phyloP scores from a whole-genome alignment of 2,329 filamentous ascomycete species.

The Colletotrichum agaves region DNA sequence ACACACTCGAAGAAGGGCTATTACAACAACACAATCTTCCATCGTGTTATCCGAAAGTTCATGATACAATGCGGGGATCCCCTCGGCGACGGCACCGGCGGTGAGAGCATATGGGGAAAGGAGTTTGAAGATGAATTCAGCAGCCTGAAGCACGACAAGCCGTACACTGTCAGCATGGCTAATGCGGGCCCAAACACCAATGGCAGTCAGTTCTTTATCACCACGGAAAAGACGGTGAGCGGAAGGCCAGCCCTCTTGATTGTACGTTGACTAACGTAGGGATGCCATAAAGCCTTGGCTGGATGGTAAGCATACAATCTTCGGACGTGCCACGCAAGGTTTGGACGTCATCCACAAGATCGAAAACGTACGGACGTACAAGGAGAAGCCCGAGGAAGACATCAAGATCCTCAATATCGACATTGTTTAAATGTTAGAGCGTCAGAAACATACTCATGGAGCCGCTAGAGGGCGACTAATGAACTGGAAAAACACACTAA shows the following conservation, averaged over 20 bases:
- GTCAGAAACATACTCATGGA: neutral
- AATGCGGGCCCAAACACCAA: slow-evolving; percentile 97
- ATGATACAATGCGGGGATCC: slow-evolving; percentile 95
- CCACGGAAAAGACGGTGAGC: slow-evolving; percentile 90
- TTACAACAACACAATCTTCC: slow-evolving; percentile 98
- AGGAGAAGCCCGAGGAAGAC: slow-evolving; percentile 95
- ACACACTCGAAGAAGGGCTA: slow-evolving; percentile 90
- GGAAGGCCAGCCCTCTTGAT: neutral
- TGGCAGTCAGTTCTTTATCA: slow-evolving; percentile 98
- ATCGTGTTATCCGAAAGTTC: slow-evolving; percentile 96
- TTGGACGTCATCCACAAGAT: slow-evolving; percentile 96
- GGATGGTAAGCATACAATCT: slow-evolving; percentile 96
- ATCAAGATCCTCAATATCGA: slow-evolving; percentile 96
- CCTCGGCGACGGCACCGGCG: slow-evolving; percentile 87
- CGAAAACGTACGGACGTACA: slow-evolving; percentile 86
- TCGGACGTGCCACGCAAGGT: slow-evolving; percentile 89
- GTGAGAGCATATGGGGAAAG: slow-evolving; percentile 91
- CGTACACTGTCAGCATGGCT: slow-evolving; percentile 97
- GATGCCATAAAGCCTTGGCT: slow-evolving; percentile 76
- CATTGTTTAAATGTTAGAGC: slow-evolving; percentile 52
- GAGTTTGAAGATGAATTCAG: slow-evolving; percentile 96
- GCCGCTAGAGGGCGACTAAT: slow-evolving; percentile 1
- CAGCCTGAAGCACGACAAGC: slow-evolving; percentile 90
- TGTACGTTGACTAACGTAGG: slow-evolving; percentile 23
- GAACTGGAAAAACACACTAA: slow-evolving; percentile 6